Base-by-base conservation (phyloP, 2,329 filamentous ascomycete genomes). In the Fusarium pseudonygamai region DNA sequence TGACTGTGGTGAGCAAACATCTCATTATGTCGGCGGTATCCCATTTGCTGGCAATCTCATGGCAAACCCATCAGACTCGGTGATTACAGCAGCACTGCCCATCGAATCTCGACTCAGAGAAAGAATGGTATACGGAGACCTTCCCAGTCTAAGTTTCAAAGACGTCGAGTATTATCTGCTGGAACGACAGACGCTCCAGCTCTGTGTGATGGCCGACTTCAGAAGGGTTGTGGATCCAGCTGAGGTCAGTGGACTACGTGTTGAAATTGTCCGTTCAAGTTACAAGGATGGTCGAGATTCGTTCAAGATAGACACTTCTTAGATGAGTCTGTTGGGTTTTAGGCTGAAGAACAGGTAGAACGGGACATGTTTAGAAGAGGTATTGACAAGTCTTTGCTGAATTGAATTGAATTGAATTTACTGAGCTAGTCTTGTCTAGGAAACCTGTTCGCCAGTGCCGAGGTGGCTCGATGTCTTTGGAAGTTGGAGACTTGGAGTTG, bases 161-260 rank as follows among this genome's bases (percentile, higher is more conserved):
- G 49, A 55, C 13, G 81, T 85, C 6, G 78, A 81, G 42, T 83
- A 84, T 3, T 87, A 84, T 67, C 80, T 89, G n/a, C 75, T 74
- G 30, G 64, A 80, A 8, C 49, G n/a, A 52, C 32, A 36, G 49
- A 71, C 78, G 12, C 78, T 89, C 14, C 75, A 83, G 45, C 80
- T 83, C 55, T 69, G 78, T 16, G 76, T 83, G 9, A 74, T 79
- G 15, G 72, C 72, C 3, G 79, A 75, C 52, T 64, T 80, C 30
- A 74, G 78, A 28, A 56, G 67, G 7, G 74, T 76, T 34, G 68
- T 81, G 16, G 71, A 79, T 18, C 72, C 79, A 13, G 39, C 40
- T 11, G 39, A 58, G 11, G 78, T 83, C 6, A 76, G 72, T 11
- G 81, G 81, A 3, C 71, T 83, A 10, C 73, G 73, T 53, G 71